Percentiles rank a stretch among this genome's conserved stretches.
These are phyloP conservation scores for Chalciporus sp. DNA, from an alignment of 1,284 basidiomycete genomes.

Conservation along the genomic window DNA sequence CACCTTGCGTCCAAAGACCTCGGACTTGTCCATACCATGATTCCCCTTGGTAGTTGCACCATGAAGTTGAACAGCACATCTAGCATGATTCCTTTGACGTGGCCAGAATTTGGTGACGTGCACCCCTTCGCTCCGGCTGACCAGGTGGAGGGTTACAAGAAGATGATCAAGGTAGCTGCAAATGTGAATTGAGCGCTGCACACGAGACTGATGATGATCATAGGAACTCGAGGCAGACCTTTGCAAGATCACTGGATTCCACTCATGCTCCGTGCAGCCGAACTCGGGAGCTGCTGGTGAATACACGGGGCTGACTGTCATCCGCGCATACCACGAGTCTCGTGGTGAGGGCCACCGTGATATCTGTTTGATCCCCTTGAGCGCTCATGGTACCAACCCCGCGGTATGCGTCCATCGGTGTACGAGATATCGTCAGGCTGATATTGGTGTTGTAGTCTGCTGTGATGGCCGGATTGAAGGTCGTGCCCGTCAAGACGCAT, in stretches of 20 bases:
- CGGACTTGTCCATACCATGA: constrained; percentile 95
- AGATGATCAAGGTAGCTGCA: constrained; percentile 69
- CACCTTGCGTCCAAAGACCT: constrained; percentile 94
- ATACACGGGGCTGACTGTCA: constrained; percentile 92
- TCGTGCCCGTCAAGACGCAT: constrained; percentile 91
- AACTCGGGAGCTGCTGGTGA: constrained; percentile 98
- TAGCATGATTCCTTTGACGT: constrained; percentile 95
- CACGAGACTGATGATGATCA: constrained; percentile 6
- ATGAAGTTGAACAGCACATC: constrained; percentile 98
- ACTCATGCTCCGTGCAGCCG: constrained; percentile 93
- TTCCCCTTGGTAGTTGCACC: constrained; percentile 93
- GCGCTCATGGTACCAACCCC: constrained; percentile 96
- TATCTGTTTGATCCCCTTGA: constrained; percentile 93
- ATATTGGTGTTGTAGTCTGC: constrained; percentile 65
- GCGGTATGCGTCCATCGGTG: constrained; percentile 57
- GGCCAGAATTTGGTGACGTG: constrained; percentile 87
- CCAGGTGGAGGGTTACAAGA: constrained; percentile 88
- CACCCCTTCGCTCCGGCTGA: constrained; percentile 93
- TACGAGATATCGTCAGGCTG: constrained; percentile 6
- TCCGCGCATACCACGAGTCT: constrained; percentile 92
- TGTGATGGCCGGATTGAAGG: constrained; percentile 96
- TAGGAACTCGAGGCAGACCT: constrained; percentile 91
- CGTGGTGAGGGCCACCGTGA: constrained; percentile 86
- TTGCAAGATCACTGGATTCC: constrained; percentile 94
- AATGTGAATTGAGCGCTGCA: not conserved